Percentiles rank a stretch among this genome's conserved stretches.
These are phyloP conservation scores for Gracilaria gracilis DNA, from an alignment of 23 red algal genomes.

Conservation along the genomic window DNA sequence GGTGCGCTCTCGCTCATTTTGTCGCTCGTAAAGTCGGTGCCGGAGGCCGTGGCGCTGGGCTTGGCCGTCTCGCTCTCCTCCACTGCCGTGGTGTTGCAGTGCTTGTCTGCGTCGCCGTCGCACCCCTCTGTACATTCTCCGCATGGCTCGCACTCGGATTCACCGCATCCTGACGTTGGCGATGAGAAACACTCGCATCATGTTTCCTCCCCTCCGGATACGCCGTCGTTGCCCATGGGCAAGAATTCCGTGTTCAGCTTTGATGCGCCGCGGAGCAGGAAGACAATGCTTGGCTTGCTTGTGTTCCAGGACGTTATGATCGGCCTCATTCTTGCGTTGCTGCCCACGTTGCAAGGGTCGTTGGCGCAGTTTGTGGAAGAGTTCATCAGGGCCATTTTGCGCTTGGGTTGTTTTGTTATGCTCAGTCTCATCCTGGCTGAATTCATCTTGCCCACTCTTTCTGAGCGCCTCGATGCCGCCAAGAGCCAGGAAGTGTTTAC, in stretches of 20 bases:
- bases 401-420: slow-evolving; percentile 80
- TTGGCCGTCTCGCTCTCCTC: slow-evolving; percentile 85
- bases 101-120: slow-evolving; percentile 43
- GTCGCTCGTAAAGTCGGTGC: slow-evolving; percentile 61
- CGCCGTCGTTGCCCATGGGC: neutral
- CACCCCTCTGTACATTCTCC: slow-evolving; percentile 5
- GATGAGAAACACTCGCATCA: slow-evolving; percentile 22
- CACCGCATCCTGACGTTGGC: neutral
- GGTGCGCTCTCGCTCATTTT: slow-evolving; percentile 61
- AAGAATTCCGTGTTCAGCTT: slow-evolving; percentile 50
- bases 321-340: slow-evolving; percentile 81
- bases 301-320: slow-evolving; percentile 92
- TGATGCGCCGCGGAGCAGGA: slow-evolving; percentile 63
- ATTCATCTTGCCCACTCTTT: slow-evolving; percentile 70
- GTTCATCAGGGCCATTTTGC: slow-evolving; percentile 63
- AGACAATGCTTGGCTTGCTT: slow-evolving; percentile 80
- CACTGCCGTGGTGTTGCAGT: slow-evolving; percentile 86
- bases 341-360: slow-evolving; percentile 75
- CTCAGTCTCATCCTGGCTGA: slow-evolving; percentile 80
- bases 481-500: slow-evolving; percentile 83
- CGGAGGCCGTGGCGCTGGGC: slow-evolving; percentile 82
- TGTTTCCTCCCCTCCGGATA: neutral
- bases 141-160: neutral
- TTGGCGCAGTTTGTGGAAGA: slow-evolving; percentile 76
- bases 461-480: slow-evolving; percentile 70